phyloP scores from a whole-genome alignment of 2,329 filamentous ascomycete species.

The Venturia asperata region DNA sequence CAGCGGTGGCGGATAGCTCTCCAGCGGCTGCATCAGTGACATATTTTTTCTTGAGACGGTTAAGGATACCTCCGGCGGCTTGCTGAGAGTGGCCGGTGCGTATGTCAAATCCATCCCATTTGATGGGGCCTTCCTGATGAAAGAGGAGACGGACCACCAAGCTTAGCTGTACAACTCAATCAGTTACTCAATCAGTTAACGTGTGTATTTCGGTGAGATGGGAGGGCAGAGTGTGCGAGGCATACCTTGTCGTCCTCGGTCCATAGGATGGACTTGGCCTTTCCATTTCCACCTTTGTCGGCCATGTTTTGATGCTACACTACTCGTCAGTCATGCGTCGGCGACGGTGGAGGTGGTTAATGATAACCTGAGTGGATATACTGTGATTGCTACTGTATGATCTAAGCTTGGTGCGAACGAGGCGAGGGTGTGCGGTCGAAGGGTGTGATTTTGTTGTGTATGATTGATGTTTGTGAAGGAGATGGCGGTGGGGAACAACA shows the following conservation, averaged over 20 bases:
- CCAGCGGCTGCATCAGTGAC: constrained; percentile 2
- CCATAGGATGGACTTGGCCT: background rate
- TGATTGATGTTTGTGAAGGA: background rate
- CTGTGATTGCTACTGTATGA: background rate
- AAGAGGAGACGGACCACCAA: background rate
- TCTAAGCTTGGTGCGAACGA: background rate
- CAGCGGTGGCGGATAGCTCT: background rate
- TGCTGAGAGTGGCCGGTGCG: background rate
- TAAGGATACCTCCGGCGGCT: background rate
- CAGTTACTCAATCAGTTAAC: background rate
- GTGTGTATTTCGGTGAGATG: background rate
- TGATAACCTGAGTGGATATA: background rate
- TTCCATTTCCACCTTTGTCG: constrained; percentile 5
- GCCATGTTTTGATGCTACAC: constrained; percentile 8
- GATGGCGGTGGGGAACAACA: background rate
- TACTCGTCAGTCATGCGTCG: constrained; percentile 6
- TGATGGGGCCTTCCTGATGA: constrained; percentile 12
- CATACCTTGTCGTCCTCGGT: constrained; percentile 16
- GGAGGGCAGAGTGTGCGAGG: background rate
- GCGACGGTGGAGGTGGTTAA: too few relatives aligned
- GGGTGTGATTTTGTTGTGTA: background rate
- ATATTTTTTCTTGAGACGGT: constrained; percentile 15
- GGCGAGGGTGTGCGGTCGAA: background rate
- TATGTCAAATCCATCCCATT: constrained; percentile 5
- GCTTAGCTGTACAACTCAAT: background rate